Conservation (phyloP, 176 grass and related monocot genomes). For the Alopecurus myosuroides region DNA sequence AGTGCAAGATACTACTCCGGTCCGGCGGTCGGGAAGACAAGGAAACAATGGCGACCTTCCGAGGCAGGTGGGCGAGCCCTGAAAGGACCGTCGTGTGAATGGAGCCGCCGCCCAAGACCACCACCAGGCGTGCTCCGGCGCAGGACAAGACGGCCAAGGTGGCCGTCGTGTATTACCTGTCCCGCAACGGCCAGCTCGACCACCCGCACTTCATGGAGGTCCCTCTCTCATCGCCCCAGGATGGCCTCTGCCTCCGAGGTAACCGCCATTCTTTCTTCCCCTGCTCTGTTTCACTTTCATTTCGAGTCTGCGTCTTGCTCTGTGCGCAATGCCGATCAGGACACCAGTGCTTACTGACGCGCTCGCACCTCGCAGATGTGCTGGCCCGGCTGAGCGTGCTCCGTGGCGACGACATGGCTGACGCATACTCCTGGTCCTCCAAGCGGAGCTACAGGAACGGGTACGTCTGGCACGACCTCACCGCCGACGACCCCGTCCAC, state of each 20-base stretch:
- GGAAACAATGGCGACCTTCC: conserved; percentile 7
- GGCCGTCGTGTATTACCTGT: conserved; percentile 63
- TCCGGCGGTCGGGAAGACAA: background rate
- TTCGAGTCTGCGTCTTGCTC: too few relatives aligned
- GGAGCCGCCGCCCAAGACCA: too few relatives aligned
- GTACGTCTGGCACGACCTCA: too few relatives aligned
- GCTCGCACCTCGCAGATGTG: conserved; percentile 38
- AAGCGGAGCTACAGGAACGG: too few relatives aligned
- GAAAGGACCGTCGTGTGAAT: conserved; percentile 62
- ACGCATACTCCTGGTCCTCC: too few relatives aligned
- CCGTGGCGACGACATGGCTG: too few relatives aligned
- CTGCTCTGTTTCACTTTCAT: background rate
- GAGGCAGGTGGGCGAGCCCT: conserved; percentile 47
- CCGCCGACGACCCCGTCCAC: too few relatives aligned
- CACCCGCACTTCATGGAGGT: too few relatives aligned
- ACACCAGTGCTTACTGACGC: too few relatives aligned
- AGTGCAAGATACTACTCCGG: background rate
- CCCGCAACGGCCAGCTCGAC: conserved; percentile 50
- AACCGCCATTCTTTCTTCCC: background rate
- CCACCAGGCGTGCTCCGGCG: background rate
- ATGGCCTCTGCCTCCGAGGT: conserved; percentile 39
- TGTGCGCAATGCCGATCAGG: background rate
- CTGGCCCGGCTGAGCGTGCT: too few relatives aligned
- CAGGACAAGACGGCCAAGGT: conserved; percentile 28
- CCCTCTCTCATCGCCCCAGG: background rate